Base-by-base conservation (phyloP, 768 basidiomycete species). In the Tylopilus felleus region DNA sequence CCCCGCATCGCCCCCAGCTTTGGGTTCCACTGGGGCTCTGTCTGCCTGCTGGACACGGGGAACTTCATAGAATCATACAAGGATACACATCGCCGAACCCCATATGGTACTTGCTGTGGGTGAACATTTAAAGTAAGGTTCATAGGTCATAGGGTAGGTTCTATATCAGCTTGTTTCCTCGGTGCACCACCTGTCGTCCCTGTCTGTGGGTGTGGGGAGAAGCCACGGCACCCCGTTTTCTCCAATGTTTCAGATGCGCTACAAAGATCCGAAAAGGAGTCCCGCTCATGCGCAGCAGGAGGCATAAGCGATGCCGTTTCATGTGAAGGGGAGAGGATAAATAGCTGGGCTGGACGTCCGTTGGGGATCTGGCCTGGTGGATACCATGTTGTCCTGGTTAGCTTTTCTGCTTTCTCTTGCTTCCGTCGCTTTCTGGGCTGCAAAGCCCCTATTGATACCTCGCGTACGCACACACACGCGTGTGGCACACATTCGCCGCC, bases 101-200 rank as follows among this genome's bases (percentile, higher is more conserved):
- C 19, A 38, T 60, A 60, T 36, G 14, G 51, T 2, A 44, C 57
- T 42, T 62, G 22, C 53, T 60, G 61, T 51, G 53, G 13, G 53
- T 51, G 48, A 38, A 5, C 14, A 41, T 39, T 41, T 31, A 38
- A 7, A 38, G 23, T 10, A n/a, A n/a, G 14, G 25, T 28, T 17
- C 12, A 2, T 14, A 14, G 29, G 29, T 44, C 31, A 43, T 35
- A 5, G 43, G 13, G 25, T 27, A n/a, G 8, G 4, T 5, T 29
- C 9, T 16, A n/a, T n/a, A n/a, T n/a, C n/a, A n/a, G n/a, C n/a
- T n/a, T n/a, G n/a, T n/a, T n/a, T n/a, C n/a, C 10, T 38, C n/a
- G 40, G 21, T 39, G 25, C 19, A 29, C 25, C 23, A 9, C 29
- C 12, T 31, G 49, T 52, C 54, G 49, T 36, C 25, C 31, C 31